Percentiles rank a stretch among this genome's conserved stretches.
These are phyloP conservation scores for Fusarium continuum DNA, from an alignment of 2,329 filamentous ascomycete species.

Conservation along the genomic window DNA sequence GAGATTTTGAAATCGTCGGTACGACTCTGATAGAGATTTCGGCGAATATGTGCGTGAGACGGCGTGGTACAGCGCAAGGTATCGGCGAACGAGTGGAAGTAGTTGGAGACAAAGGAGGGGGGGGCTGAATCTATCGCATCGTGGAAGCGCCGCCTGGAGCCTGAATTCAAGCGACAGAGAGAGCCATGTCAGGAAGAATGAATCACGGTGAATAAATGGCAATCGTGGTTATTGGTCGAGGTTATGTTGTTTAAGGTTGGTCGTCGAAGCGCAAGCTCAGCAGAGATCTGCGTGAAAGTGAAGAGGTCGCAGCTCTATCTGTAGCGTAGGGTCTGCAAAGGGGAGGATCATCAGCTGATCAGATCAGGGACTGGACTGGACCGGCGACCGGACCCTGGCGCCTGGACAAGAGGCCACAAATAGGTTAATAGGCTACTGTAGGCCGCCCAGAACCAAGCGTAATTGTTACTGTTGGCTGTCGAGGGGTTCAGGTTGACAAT, in stretches of 20 bases:
- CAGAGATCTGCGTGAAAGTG: conserved; percentile 39
- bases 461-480: conserved; percentile 37
- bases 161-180: conserved; percentile 32
- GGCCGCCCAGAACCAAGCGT: conserved; percentile 27
- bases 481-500: conserved; percentile 35
- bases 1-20: conserved; percentile 7
- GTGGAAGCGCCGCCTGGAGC: conserved; percentile 37
- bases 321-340: conserved; percentile 38
- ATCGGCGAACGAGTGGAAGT: conserved; percentile 36
- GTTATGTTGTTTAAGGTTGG: conserved; percentile 1
- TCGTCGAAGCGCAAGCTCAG: conserved; percentile 23
- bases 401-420: conserved; percentile 30
- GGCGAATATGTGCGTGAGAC: conserved; percentile 22
- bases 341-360: conserved; percentile 47
- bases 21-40: conserved; percentile 7
- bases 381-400: conserved; percentile 26
- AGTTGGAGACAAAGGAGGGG: conserved; percentile 37
- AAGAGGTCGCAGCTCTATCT: conserved; percentile 40
- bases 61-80: conserved; percentile 24
- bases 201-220: neutral
- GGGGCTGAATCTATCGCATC: conserved; percentile 40
- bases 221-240: conserved; percentile 4
- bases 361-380: conserved; percentile 30
- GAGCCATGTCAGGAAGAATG: conserved; percentile 37
- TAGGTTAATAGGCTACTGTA: too few species aligned